Percentiles rank a stretch among this genome's conserved stretches.
Conservation (phyloP, 2,329 filamentous ascomycete genomes). For the Monosporascus sp. region DNA sequence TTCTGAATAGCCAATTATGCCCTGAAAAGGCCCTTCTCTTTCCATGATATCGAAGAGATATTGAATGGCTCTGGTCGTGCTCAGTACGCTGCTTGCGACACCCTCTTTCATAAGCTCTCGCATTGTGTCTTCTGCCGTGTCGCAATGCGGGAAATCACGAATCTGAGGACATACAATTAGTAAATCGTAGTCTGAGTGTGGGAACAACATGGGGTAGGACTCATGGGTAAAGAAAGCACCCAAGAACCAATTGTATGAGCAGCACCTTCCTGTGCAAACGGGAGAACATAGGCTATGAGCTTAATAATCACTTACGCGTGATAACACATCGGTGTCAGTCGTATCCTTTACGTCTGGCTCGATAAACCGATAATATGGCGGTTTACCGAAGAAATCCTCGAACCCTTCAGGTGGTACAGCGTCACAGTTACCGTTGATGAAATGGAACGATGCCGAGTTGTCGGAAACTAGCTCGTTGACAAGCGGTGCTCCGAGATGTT, state of each 20-base stretch:
- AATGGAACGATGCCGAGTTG: constrained; percentile 42
- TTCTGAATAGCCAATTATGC: constrained; percentile 27
- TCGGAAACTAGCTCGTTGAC: constrained; percentile 42
- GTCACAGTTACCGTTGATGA: constrained; percentile 45
- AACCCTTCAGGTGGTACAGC: constrained; percentile 48
- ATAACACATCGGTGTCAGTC: constrained; percentile 39
- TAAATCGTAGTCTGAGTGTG: background rate
- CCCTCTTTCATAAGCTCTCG: constrained; percentile 40
- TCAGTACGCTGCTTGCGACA: constrained; percentile 30
- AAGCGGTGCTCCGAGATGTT: constrained; percentile 34
- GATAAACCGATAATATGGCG: constrained; percentile 52
- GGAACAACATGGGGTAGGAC: background rate
- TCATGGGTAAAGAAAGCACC: too few species aligned
- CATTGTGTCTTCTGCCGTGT: constrained; percentile 51
- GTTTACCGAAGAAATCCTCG: constrained; percentile 50
- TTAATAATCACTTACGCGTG: constrained; percentile 21
- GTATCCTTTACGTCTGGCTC: constrained; percentile 39
- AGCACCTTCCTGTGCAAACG: background rate
- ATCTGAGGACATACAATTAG: constrained; percentile 24
- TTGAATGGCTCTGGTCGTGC: constrained; percentile 35
- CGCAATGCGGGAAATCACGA: constrained; percentile 47
- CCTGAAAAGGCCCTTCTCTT: constrained; percentile 26
- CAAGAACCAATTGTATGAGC: too few species aligned
- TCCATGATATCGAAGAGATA: constrained; percentile 31
- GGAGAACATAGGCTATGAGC: background rate